A percentile compares a stretch with the other conserved stretches of the same genome.
These are phyloP conservation scores for Zoysia pacifica DNA, from an alignment of 176 grass and related monocot species.

Conservation along the genomic window DNA sequence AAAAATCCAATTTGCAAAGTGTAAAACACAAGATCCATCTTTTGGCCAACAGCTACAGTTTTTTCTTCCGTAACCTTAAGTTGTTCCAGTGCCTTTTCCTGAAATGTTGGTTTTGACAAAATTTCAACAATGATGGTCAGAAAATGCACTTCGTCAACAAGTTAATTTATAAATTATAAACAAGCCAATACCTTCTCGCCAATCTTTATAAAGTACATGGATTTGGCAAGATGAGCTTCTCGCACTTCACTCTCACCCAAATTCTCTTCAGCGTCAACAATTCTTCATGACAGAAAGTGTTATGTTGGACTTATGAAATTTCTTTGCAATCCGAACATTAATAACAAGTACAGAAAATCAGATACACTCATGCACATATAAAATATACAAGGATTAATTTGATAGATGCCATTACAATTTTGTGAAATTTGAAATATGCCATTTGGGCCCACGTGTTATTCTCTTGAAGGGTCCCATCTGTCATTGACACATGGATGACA, in stretches of 20 bases:
- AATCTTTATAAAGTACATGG: constrained; percentile 79
- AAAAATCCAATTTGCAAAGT: constrained; percentile 87
- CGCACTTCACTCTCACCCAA: constrained; percentile 99
- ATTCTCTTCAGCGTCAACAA: constrained; percentile 95
- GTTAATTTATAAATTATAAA: background rate
- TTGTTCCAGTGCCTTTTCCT: constrained; percentile 94
- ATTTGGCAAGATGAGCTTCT: constrained; percentile 95
- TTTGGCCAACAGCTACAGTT: constrained; percentile 95
- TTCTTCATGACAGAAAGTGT: constrained; percentile 54
- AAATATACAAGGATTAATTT: background rate
- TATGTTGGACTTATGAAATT: background rate
- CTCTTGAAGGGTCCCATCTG: too few species aligned
- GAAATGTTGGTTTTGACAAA: constrained; percentile 31
- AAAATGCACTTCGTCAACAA: background rate
- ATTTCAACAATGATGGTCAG: constrained; percentile 7
- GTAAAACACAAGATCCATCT: constrained; percentile 98
- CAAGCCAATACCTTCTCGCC: constrained; percentile 72
- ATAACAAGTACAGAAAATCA: background rate
- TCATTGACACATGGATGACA: too few species aligned
- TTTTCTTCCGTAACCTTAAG: constrained; percentile 96
- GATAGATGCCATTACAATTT: too few species aligned
- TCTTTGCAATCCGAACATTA: background rate
- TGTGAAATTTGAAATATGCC: too few species aligned
- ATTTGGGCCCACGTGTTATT: too few species aligned
- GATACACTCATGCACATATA: background rate